Evolutionary conservation across 1,139 yeast genomes (phyloP).

Genomic region (Yamadazyma blattariae): DNA sequence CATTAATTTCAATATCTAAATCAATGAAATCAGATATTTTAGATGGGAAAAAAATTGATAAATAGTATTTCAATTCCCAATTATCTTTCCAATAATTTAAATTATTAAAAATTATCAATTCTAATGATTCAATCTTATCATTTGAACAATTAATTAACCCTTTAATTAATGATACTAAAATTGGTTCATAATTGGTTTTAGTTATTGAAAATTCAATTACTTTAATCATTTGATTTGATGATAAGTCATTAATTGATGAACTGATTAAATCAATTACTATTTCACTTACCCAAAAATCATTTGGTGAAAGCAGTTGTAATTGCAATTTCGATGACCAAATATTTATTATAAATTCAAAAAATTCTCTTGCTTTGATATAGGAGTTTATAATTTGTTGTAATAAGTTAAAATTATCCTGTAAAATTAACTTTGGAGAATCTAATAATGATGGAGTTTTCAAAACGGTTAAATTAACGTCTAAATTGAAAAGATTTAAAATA

Average conservation of each 20-base stretch:
- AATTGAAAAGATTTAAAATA: constrained; percentile 38
- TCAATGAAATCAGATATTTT: background rate
- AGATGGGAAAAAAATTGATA: constrained; percentile 8
- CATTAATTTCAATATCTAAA: background rate
- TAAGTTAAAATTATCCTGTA: background rate
- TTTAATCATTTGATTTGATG: constrained; percentile 43
- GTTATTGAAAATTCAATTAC: constrained; percentile 7
- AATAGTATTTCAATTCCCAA: constrained; percentile 10
- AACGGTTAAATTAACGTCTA: constrained; percentile 53
- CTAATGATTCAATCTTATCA: constrained; percentile 17
- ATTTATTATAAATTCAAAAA: constrained; percentile 42
- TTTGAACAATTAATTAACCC: constrained; percentile 33
- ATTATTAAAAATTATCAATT: constrained; percentile 6
- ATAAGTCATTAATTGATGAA: constrained; percentile 36
- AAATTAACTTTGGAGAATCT: background rate
- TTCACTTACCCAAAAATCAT: constrained; percentile 27
- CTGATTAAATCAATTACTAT: constrained; percentile 38
- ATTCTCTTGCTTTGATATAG: constrained; percentile 58
- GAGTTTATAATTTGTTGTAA: constrained; percentile 34
- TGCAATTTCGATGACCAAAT: constrained; percentile 37
- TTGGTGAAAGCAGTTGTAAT: too few relatives aligned
- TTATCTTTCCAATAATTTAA: constrained; percentile 4
- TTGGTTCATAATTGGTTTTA: constrained; percentile 15
- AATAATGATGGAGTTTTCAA: constrained; percentile 28
- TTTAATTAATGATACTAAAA: constrained; percentile 34